A percentile compares a stretch with the other conserved stretches of the same genome.
These are phyloP conservation scores for Fusarium austroafricanum DNA, from an alignment of 2,329 filamentous ascomycete genomes.

Conservation along the genomic window DNA sequence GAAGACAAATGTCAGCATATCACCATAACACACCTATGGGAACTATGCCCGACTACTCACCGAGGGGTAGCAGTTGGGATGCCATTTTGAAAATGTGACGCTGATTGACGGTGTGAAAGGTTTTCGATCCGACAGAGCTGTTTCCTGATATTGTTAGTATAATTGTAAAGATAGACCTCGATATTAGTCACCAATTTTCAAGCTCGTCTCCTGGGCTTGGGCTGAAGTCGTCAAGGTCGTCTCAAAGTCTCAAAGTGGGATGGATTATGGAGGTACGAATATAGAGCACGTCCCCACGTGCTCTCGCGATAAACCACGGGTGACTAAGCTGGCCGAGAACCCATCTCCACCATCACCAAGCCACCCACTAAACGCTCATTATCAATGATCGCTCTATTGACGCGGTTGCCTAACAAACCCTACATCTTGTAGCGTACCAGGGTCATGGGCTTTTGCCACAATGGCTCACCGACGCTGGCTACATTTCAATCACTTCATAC, in stretches of 20 bases:
- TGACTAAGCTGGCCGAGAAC: constrained; percentile 51
- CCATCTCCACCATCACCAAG: constrained; percentile 13
- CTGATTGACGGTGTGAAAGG: not conserved
- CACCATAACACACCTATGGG: not conserved
- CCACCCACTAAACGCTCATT: constrained; percentile 27
- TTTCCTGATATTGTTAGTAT: not conserved
- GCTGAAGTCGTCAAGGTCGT: constrained; percentile 32
- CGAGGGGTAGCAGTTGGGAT: constrained; percentile 78
- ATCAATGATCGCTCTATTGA: constrained; percentile 38
- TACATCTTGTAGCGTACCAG: constrained; percentile 33
- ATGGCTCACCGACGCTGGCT: constrained; percentile 41
- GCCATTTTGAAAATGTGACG: constrained; percentile 64
- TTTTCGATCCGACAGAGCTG: not conserved
- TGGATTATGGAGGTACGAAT: constrained; percentile 40
- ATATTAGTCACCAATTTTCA: not conserved
- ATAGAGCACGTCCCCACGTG: constrained; percentile 50
- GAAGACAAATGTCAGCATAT: constrained; percentile 37
- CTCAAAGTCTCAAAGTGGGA: constrained; percentile 43
- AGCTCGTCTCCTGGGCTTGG: constrained; percentile 14
- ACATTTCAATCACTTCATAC: constrained; percentile 20
- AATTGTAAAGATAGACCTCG: not conserved
- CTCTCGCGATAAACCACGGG: constrained; percentile 41
- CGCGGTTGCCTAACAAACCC: constrained; percentile 49
- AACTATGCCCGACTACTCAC: constrained; percentile 55
- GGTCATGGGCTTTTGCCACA: constrained; percentile 41